Evolutionary conservation across 2,329 filamentous ascomycete genomes (phyloP).

Genomic region (Helminthosporium solani): DNA sequence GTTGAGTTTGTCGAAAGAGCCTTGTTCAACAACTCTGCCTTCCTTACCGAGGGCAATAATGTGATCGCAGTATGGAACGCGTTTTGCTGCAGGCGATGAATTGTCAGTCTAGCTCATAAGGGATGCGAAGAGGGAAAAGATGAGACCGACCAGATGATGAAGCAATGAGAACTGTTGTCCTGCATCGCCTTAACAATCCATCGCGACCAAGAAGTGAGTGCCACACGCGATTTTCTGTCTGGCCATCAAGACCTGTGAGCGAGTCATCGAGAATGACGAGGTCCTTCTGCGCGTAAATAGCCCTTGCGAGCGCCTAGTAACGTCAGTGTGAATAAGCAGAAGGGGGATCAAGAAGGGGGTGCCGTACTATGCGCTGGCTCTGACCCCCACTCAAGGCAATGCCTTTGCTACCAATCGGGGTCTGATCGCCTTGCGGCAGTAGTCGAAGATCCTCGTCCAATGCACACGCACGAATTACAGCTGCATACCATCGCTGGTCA

Average conservation of each 20-base stretch:
- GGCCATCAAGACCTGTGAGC: conserved; percentile 53
- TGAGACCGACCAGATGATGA: conserved; percentile 31
- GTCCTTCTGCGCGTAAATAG: conserved; percentile 52
- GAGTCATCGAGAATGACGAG: conserved; percentile 55
- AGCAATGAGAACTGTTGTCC: conserved; percentile 36
- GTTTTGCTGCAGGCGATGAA: conserved; percentile 22
- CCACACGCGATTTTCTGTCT: conserved; percentile 53
- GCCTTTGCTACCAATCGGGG: conserved; percentile 54
- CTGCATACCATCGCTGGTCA: conserved; percentile 41
- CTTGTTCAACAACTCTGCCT: conserved; percentile 42
- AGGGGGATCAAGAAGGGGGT: conserved; percentile 10
- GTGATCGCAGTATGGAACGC: conserved; percentile 44
- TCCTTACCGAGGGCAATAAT: conserved; percentile 44
- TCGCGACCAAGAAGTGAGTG: conserved; percentile 48
- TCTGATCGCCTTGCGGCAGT: conserved; percentile 42
- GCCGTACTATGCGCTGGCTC: conserved; percentile 50
- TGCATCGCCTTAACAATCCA: conserved; percentile 48
- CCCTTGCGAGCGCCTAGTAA: conserved; percentile 51
- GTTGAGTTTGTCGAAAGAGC: conserved; percentile 43
- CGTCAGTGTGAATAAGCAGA: conserved; percentile 10
- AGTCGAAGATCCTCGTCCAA: conserved; percentile 38
- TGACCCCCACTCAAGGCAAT: conserved; percentile 56
- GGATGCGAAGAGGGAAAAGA: background rate
- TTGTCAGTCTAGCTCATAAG: background rate
- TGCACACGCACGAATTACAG: conserved; percentile 37